Evolutionary conservation across 2,329 filamentous ascomycete genomes (phyloP).

Genomic region (Epichloe uncinata): DNA sequence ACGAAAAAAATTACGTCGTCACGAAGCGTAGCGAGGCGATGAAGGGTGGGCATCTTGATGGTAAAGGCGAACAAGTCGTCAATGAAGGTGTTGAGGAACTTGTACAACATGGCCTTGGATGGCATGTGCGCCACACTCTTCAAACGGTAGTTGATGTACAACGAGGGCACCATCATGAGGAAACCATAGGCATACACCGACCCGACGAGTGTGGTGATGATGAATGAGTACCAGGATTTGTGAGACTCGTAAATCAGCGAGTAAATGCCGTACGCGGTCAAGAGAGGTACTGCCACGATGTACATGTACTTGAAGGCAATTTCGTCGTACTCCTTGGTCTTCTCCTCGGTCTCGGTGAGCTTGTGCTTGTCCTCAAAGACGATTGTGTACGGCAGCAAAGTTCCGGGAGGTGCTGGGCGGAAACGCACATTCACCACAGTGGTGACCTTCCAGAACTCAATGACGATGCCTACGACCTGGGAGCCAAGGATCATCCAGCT

Average conservation of each 20-base stretch:
- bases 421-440: conserved; percentile 85
- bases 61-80: conserved; percentile 98
- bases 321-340: conserved; percentile 96
- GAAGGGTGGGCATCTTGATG: conserved; percentile 96
- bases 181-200: conserved; percentile 97
- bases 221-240: conserved; percentile 96
- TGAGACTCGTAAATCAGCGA: conserved; percentile 85
- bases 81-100: conserved; percentile 97
- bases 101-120: conserved; percentile 91
- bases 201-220: conserved; percentile 88
- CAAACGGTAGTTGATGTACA: conserved; percentile 98
- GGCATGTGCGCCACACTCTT: conserved; percentile 97
- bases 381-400: conserved; percentile 64
- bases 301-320: conserved; percentile 98
- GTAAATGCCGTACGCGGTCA: conserved; percentile 82
- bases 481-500: conserved; percentile 98
- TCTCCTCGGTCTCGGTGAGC: conserved; percentile 86
- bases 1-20: conserved; percentile 98
- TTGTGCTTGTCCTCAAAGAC: conserved; percentile 94
- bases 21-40: conserved; percentile 79
- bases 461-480: conserved; percentile 67
- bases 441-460: conserved; percentile 84
- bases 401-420: conserved; percentile 52
- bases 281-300: conserved; percentile 74
- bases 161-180: conserved; percentile 93